These are phyloP conservation scores for Penicillium concentricum DNA, from an alignment of 2,329 filamentous ascomycete genomes.

Conservation along the genomic window DNA sequence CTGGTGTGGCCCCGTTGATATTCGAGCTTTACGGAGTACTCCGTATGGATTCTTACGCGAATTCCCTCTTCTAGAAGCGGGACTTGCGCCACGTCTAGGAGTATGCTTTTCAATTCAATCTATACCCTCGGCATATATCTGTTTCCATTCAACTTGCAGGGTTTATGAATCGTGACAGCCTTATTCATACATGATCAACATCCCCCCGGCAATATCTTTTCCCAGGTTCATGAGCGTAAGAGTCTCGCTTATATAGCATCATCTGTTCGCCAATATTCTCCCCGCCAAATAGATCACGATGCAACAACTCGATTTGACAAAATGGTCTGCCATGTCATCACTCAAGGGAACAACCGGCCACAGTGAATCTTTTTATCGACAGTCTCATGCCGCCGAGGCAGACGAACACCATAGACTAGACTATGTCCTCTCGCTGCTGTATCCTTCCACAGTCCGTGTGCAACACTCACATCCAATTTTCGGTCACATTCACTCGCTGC, in stretches of 20 bases:
- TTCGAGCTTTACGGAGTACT: not conserved
- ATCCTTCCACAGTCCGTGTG: slow-evolving; percentile 32
- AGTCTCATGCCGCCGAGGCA: slow-evolving; percentile 2
- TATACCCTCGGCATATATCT: not conserved
- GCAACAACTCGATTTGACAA: slow-evolving; percentile 10
- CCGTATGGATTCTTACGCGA: slow-evolving; percentile 7
- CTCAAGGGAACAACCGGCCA: slow-evolving; percentile 2
- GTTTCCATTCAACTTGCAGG: not conserved
- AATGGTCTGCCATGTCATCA: slow-evolving; percentile 8
- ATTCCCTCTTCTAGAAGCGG: slow-evolving; percentile 5
- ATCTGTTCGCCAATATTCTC: not conserved
- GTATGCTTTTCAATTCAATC: not conserved
- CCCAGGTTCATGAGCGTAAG: not conserved
- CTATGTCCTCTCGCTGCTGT: slow-evolving; percentile 32
- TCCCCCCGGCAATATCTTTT: not conserved
- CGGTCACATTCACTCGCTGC: slow-evolving; percentile 38
- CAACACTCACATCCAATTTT: slow-evolving; percentile 22
- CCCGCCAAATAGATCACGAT: not conserved
- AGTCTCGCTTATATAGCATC: slow-evolving; percentile 1
- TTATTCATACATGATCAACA: not conserved
- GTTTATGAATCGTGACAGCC: not conserved
- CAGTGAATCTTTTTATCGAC: not conserved
- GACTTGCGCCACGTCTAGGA: not conserved
- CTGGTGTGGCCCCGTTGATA: slow-evolving; percentile 6
- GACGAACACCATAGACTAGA: slow-evolving; percentile 28